Conservation (phyloP, 2,329 filamentous ascomycete species). For the Decorospora gaudefroyi region DNA sequence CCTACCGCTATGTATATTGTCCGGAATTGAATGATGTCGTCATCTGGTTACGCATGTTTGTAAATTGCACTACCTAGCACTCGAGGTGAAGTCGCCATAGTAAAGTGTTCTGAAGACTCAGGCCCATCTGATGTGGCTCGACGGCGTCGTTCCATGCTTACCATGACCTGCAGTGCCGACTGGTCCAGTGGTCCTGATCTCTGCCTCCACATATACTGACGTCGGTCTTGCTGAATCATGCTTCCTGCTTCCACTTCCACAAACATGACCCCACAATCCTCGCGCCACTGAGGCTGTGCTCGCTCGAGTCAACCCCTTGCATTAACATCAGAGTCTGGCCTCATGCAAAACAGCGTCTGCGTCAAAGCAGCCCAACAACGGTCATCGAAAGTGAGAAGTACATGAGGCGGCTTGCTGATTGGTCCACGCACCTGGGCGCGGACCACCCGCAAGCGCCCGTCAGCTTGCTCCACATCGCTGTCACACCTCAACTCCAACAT, state of each 20-base stretch:
- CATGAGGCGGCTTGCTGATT: conserved; percentile 28
- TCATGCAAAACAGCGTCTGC: conserved; percentile 14
- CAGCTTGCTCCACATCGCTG: conserved; percentile 21
- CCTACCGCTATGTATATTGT: conserved; percentile 27
- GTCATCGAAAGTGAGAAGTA: conserved; percentile 16
- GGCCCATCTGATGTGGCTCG: too few relatives aligned
- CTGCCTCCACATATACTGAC: too few relatives aligned
- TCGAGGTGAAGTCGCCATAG: too few relatives aligned
- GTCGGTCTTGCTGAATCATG: not conserved
- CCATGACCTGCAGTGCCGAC: too few relatives aligned
- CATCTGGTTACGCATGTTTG: not conserved
- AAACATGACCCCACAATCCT: not conserved
- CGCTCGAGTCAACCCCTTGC: not conserved
- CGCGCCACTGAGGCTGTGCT: conserved; percentile 25
- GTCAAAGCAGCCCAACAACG: conserved; percentile 10
- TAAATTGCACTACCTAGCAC: too few relatives aligned
- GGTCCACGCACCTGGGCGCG: conserved; percentile 17
- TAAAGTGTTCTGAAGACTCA: too few relatives aligned
- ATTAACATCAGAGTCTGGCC: conserved; percentile 14
- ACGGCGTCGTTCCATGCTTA: too few relatives aligned
- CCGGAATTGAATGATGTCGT: conserved; percentile 2
- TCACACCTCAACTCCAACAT: conserved; percentile 35
- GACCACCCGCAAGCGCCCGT: conserved; percentile 38
- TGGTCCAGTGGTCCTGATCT: too few relatives aligned
- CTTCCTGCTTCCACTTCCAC: too few relatives aligned